Evolutionary conservation across 2,329 filamentous ascomycete species (phyloP), one percentile per base, ranked within the genome.

Genomic region (Trichoderma breve): DNA sequence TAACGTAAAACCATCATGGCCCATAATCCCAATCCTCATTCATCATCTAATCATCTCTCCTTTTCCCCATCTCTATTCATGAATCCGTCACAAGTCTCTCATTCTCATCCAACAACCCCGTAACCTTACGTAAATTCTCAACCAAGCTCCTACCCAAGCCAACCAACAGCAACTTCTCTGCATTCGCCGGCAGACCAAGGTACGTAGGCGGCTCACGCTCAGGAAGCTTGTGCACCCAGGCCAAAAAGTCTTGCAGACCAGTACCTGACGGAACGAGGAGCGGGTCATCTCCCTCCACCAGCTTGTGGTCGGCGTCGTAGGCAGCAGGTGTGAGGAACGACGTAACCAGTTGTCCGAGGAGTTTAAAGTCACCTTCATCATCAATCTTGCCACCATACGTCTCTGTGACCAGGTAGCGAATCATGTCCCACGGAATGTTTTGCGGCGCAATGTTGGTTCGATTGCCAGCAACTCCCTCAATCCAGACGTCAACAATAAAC

Each of bases 361-460:
- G 87, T 66, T 84, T 84, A 81, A 96, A 97, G 82, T 99, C 96
- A 55, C 84, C 91, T 74, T 94, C 92, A 79, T 98, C 90, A 79
- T 99, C 96, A 76, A 99, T 95, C 85, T 99, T 99, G 81, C 96
- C 96, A 75, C 96, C 96, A 79, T 99, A 99, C 74, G 95, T 98
- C 83, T 98, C 95, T 1, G 92, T 93, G 72, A 99, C 88, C 18
- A 99, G 88, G 70, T 92, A 94, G 73, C 94, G 91, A 74, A 99
- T 91, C 89, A 99, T 95, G 71, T 97, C 92, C 96, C 96, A 99
- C 1, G 96, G 97, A 24, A 99, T 93, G 79, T 97, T 97, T 78
- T 92, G 89, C 5, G 96, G 96, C 2, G 95, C 94, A 76, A 99
- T 91, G 81, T 99, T 99, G 73, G 94, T 95, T 72, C 96, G 91